Base-by-base conservation (phyloP, 768 basidiomycete species). In the Termitomyces eurrhizus region DNA sequence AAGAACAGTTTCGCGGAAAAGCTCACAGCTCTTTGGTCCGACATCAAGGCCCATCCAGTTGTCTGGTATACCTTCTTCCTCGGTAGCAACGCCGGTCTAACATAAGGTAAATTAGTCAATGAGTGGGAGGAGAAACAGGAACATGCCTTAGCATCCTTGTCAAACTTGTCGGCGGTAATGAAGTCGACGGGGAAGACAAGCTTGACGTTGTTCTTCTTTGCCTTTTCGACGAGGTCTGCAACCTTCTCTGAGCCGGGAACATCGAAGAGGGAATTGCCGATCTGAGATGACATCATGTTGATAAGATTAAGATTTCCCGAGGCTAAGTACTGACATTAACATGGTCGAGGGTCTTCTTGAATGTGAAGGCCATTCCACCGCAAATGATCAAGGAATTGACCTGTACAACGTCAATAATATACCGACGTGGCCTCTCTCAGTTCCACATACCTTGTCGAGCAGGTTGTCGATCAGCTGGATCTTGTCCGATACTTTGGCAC, bases 351-450 rank as follows among this genome's bases (percentile, higher is more conserved):
- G 88, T 90, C 80, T 98, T 98, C 77, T 95, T 94, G 84, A 99
- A 99, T 59, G 96, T 99, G 78, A 97, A 99, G 39, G 93, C 92
- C 96, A 99, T 99, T 33, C 96, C 96, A 69, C 96, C 96, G 64
- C 93, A 91, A 67, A 99, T 92, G 73, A 99, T 98, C 65, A 99
- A 79, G 26, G 90, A 92, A 77, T 99, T 80, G 75, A 98, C 96
- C 92, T 94, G 52, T 52, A 56, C 2, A 1, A n/a, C 42, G 29
- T 56, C 36, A 61, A 14, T 55, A 55, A 14, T 55, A 55, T 48
- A 32, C 37, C 39, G 35, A 50, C 50, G 24, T 8, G 41, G 16
- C 24, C 35, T 49, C 11, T 12, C 44, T 26, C 52, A 53, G 21
- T 8, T 24, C 44, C 21, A 35, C 75, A 24, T 64, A 89, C 93